Base-by-base conservation (phyloP, 352 stramenopile genomes). In the Blastocystis sp. region DNA sequence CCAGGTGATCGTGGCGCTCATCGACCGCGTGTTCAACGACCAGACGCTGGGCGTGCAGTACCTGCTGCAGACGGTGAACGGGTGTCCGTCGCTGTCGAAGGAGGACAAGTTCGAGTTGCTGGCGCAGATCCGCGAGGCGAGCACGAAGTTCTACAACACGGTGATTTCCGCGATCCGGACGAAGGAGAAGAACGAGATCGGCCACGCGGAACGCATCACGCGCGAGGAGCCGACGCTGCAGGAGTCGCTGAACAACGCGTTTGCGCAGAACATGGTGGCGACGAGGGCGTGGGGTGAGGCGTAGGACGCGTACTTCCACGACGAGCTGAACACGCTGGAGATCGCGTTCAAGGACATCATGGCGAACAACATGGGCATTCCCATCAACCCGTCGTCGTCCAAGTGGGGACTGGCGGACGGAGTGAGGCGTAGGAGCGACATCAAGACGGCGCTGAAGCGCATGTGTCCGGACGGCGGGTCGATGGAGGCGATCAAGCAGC, bases 31-130 rank as follows among this genome's bases (percentile, higher is more conserved):
- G 9, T 85, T 85, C 51, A 69, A 63, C 41, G 74, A 85, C 29
- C 74, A 85, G 45, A 85, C 74, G 24, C 29, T 85, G 6, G 74
- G 74, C n/a, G 74, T 85, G 41, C 74, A 85, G 50, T 85, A 39
- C 33, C 55, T 85, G 41, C 74, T 85, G 16, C 24, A 67, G 59
- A 67, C 19, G 60, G 31, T 67, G 24, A 59, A 26, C 12, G 60
- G 33, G 37, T 61, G 45, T 19, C 41, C 37, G 24, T 31, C 55
- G 21, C 33, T 85, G 4, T 67, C 74, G 21, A 85, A 85, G 45
- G 74, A 85, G 45, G 74, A 85, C 3, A 66, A 67, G 26, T 85
- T 85, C 50, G 74, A 85, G 74, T n/a, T 85, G 50, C 33, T 85
- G 24, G 74, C 60, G 9, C 51, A 85, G 31, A 50, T 85, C 31